phyloP scores from a whole-genome alignment of 768 basidiomycete species.

The Plicaturopsis crispa region DNA sequence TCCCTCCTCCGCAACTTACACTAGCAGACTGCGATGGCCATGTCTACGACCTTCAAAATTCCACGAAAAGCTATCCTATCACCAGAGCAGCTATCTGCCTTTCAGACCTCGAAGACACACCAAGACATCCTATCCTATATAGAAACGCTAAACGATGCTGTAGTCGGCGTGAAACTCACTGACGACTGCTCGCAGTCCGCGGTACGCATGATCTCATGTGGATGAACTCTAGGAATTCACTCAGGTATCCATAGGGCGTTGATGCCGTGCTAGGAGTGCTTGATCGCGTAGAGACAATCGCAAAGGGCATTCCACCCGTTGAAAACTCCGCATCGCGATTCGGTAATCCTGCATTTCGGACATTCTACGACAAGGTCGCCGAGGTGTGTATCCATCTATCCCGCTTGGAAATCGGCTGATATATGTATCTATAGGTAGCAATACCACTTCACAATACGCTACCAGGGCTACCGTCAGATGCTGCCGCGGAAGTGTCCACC shows the following conservation, averaged over 20 bases:
- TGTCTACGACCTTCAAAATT: constrained; percentile 32
- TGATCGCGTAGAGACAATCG: constrained; percentile 57
- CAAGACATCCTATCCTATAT: constrained; percentile 62
- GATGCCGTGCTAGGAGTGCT: constrained; percentile 55
- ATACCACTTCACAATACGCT: constrained; percentile 49
- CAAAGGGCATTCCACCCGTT: constrained; percentile 70
- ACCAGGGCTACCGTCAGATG: constrained; percentile 47
- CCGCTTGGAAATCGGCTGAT: not conserved
- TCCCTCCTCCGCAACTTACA: too few species aligned
- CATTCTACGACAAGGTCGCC: constrained; percentile 78
- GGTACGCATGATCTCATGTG: constrained; percentile 34
- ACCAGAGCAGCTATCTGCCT: constrained; percentile 71
- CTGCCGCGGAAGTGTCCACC: constrained; percentile 59
- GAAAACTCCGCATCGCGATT: constrained; percentile 90
- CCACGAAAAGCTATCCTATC: constrained; percentile 74
- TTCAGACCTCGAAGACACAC: constrained; percentile 70
- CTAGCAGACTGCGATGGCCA: too few species aligned
- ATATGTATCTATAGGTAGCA: too few species aligned
- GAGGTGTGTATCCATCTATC: constrained; percentile 36
- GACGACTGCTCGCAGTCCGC: constrained; percentile 50
- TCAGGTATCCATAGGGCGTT: constrained; percentile 42
- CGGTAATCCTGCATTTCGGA: constrained; percentile 94
- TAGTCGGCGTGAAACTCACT: constrained; percentile 69
- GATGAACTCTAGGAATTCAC: not conserved
- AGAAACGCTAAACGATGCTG: constrained; percentile 64